phyloP scores from a whole-genome alignment of 177 flowering plant species.

The Vitis hybrid region DNA sequence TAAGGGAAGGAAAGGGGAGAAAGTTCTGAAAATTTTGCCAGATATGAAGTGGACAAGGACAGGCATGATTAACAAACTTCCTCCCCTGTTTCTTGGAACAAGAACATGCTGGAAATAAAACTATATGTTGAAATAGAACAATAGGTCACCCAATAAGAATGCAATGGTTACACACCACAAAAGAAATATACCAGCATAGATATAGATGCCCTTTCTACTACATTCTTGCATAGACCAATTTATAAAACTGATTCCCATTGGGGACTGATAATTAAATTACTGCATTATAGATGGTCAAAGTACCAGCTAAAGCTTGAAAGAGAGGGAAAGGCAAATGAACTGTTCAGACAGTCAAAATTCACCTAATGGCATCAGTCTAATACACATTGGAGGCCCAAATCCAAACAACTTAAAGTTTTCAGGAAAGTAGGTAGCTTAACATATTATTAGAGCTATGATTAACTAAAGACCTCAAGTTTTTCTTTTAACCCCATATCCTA shows the following conservation, averaged over 20 bases:
- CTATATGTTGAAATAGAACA: not conserved
- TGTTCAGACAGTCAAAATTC: not conserved
- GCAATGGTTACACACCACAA: too few relatives aligned
- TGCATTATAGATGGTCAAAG: too few relatives aligned
- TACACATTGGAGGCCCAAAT: too few relatives aligned
- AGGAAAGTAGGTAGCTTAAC: not conserved
- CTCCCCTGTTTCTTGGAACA: not conserved
- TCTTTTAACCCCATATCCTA: too few relatives aligned
- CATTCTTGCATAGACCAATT: not conserved
- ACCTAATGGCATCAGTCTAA: not conserved
- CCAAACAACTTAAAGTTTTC: too few relatives aligned
- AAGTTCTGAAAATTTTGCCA: not conserved
- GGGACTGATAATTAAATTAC: too few relatives aligned
- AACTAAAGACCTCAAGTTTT: too few relatives aligned
- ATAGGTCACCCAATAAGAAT: not conserved
- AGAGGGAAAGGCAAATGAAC: not conserved
- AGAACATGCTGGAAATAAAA: not conserved
- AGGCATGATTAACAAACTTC: too few relatives aligned
- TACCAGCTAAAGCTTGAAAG: not conserved
- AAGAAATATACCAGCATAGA: too few relatives aligned
- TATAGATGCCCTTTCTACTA: not conserved
- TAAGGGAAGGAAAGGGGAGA: not conserved
- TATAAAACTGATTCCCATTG: too few relatives aligned
- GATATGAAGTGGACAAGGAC: too few relatives aligned
- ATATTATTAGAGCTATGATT: too few relatives aligned